A percentile compares a stretch with the other conserved stretches of the same genome.
Evolutionary conservation across 2,329 filamentous ascomycete genomes (phyloP).

Genomic region (Xylaria sp.): DNA sequence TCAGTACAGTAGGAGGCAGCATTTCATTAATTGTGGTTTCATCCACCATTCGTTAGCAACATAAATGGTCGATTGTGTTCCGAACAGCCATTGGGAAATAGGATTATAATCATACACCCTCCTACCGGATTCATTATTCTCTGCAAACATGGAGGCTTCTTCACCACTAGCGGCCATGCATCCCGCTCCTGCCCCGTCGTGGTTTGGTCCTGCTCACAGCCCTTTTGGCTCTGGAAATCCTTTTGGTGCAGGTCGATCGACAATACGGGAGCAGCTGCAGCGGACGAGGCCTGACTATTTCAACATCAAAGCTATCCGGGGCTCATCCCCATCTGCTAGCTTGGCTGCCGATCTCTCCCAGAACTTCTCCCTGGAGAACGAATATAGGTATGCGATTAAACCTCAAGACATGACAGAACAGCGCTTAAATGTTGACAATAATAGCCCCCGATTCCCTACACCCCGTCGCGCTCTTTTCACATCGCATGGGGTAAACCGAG

Average conservation of each 20-base stretch:
- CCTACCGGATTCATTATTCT: slow-evolving; percentile 25
- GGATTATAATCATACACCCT: slow-evolving; percentile 46
- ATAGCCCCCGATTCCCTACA: slow-evolving; percentile 82
- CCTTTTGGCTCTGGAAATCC: slow-evolving; percentile 59
- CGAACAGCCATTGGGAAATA: slow-evolving; percentile 46
- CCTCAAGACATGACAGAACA: background rate
- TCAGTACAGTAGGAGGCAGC: slow-evolving; percentile 38
- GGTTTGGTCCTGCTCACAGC: slow-evolving; percentile 65
- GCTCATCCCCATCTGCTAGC: slow-evolving; percentile 90
- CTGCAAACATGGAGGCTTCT: slow-evolving; percentile 81
- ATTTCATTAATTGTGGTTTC: slow-evolving; percentile 47
- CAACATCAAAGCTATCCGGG: slow-evolving; percentile 77
- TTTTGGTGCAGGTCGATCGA: slow-evolving; percentile 70
- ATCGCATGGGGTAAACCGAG: slow-evolving; percentile 71
- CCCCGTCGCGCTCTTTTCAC: slow-evolving; percentile 88
- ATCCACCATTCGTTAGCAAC: slow-evolving; percentile 43
- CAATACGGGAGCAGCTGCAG: slow-evolving; percentile 79
- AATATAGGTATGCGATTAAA: slow-evolving; percentile 73
- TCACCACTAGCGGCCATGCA: slow-evolving; percentile 95
- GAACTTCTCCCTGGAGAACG: slow-evolving; percentile 92
- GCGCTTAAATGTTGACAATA: slow-evolving; percentile 30
- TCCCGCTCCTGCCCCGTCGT: slow-evolving; percentile 72
- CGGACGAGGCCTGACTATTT: slow-evolving; percentile 79
- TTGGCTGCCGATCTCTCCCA: slow-evolving; percentile 94
- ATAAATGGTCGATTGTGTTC: slow-evolving; percentile 39